These are phyloP conservation scores for Podila verticillata DNA, from an alignment of 192 early-diverging fungal species.

Conservation along the genomic window DNA sequence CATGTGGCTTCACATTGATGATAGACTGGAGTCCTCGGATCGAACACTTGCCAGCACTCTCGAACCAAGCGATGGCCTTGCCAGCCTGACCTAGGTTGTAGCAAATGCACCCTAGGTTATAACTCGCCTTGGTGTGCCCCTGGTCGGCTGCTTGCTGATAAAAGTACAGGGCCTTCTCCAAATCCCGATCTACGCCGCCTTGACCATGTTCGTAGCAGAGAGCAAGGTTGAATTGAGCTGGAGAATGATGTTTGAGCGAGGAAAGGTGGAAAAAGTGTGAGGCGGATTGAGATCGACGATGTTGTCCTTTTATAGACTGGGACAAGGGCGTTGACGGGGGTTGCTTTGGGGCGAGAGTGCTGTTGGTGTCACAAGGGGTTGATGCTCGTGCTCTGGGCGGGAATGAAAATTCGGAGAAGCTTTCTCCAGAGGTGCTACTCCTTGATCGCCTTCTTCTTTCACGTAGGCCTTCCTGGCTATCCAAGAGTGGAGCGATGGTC, in stretches of 20 bases:
- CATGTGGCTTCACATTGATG: too few relatives aligned
- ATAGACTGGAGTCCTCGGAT: slow-evolving; percentile 14
- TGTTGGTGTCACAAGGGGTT: not conserved
- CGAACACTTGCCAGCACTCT: slow-evolving; percentile 34
- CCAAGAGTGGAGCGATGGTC: not conserved
- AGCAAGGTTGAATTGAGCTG: slow-evolving; percentile 44
- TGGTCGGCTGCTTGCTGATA: slow-evolving; percentile 48
- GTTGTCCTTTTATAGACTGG: not conserved
- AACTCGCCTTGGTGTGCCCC: slow-evolving; percentile 44
- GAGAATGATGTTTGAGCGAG: slow-evolving; percentile 37
- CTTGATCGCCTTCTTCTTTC: not conserved
- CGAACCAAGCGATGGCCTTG: slow-evolving; percentile 44
- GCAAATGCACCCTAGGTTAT: slow-evolving; percentile 38
- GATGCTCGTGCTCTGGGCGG: not conserved
- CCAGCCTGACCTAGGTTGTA: slow-evolving; percentile 32
- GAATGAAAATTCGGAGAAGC: not conserved
- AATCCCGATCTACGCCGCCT: slow-evolving; percentile 35
- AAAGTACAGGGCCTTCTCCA: slow-evolving; percentile 37
- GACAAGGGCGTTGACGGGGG: not conserved
- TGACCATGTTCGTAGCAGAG: slow-evolving; percentile 51
- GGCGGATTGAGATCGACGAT: slow-evolving; percentile 40
- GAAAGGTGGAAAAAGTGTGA: slow-evolving; percentile 46
- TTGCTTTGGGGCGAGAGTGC: not conserved
- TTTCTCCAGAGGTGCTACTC: not conserved
- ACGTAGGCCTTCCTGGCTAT: too few relatives aligned